A percentile compares a stretch with the other conserved stretches of the same genome.
phyloP scores from a whole-genome alignment of 345 rosid genomes.

The Bruguiera gymnorhiza region DNA sequence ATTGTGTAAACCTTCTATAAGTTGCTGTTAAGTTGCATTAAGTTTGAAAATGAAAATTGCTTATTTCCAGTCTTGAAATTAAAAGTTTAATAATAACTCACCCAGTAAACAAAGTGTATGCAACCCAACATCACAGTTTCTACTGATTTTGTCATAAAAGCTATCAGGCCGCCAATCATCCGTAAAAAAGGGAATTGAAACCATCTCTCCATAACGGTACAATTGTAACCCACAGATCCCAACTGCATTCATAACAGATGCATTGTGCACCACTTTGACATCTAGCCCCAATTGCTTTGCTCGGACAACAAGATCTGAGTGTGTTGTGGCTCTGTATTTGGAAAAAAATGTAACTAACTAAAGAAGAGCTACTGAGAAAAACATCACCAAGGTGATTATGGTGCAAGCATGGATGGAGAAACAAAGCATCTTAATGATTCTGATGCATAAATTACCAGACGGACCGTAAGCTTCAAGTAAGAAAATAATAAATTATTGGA shows the following conservation, averaged over 20 bases:
- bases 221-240: slow-evolving; percentile 91
- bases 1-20: too few species aligned
- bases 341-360: slow-evolving; percentile 3
- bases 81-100: slow-evolving; percentile 19
- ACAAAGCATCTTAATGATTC: too few species aligned
- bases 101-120: slow-evolving; percentile 92
- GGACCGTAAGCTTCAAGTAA: too few species aligned
- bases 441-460: too few species aligned
- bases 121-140: slow-evolving; percentile 62
- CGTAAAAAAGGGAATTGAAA: slow-evolving; percentile 80
- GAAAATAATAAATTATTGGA: too few species aligned
- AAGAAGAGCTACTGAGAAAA: background rate
- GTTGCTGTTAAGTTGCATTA: too few species aligned
- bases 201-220: slow-evolving; percentile 88
- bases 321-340: slow-evolving; percentile 79
- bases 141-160: slow-evolving; percentile 77
- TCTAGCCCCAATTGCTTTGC: slow-evolving; percentile 68
- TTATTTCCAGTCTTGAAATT: too few species aligned
- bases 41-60: too few species aligned
- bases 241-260: slow-evolving; percentile 91
- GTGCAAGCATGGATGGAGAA: slow-evolving; percentile 15
- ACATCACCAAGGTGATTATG: background rate
- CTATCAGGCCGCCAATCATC: slow-evolving; percentile 92
- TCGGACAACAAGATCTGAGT: slow-evolving; percentile 86
- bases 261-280: slow-evolving; percentile 81